phyloP scores from a whole-genome alignment of 768 basidiomycete genomes.

The Lepiota subincarnata region DNA sequence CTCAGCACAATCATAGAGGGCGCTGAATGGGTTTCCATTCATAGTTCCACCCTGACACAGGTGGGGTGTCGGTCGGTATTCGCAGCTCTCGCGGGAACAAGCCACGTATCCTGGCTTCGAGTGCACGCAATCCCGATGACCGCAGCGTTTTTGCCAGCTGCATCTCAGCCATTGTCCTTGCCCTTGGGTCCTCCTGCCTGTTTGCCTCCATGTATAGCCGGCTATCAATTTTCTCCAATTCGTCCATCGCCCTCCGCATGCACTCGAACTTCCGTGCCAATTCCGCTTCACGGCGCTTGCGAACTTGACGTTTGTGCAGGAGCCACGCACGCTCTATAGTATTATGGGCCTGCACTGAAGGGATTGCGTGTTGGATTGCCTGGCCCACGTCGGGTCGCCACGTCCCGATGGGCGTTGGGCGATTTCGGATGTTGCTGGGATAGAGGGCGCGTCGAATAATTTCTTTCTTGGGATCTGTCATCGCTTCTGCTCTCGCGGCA shows the following conservation, averaged over 20 bases:
- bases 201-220: conserved; percentile 68
- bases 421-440: conserved; percentile 68
- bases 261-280: conserved; percentile 71
- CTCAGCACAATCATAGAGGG: conserved; percentile 32
- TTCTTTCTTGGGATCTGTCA: conserved; percentile 60
- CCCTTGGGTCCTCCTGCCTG: conserved; percentile 69
- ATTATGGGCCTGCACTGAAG: conserved; percentile 84
- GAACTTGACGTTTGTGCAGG: conserved; percentile 70
- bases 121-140: conserved; percentile 59
- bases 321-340: conserved; percentile 92
- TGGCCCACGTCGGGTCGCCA: conserved; percentile 80
- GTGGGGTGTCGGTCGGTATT: conserved; percentile 82
- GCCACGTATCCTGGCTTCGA: conserved; percentile 75
- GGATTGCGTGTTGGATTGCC: conserved; percentile 79
- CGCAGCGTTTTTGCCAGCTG: conserved; percentile 59
- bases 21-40: conserved; percentile 72
- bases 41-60: conserved; percentile 80
- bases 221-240: conserved; percentile 58
- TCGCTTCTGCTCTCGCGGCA: conserved; percentile 37
- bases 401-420: conserved; percentile 71
- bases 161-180: conserved; percentile 51
- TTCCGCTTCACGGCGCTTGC: conserved; percentile 66
- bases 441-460: conserved; percentile 78
- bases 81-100: conserved; percentile 86
- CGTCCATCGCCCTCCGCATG: conserved; percentile 85